Base-by-base conservation (phyloP, 768 basidiomycete genomes). In the Lentinula aciculospora region DNA sequence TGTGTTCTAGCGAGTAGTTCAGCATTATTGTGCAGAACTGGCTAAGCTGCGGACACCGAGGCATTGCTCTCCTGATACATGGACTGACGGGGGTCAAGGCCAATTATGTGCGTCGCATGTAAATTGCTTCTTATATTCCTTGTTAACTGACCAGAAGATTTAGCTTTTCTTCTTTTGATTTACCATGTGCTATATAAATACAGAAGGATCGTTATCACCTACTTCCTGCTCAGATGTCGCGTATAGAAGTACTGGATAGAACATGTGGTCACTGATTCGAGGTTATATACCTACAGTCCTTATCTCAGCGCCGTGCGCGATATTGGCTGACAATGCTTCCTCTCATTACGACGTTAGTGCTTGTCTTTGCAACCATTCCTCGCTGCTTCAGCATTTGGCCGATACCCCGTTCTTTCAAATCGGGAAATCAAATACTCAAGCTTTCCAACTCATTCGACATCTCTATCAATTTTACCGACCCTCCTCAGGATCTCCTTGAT, bases 401-500 rank as follows among this genome's bases (percentile, higher is more conserved):
- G 9, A 76, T 80, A 50, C 83, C 83, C 1, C 68, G 70, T 9
- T 74, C 75, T 4, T 66, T 80, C 4, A 67, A 76, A 32, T 77
- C 76, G 1, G 79, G 80, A 4, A 67, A 70, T 0, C 66, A 70
- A 13, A 66, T 81, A 34, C 61, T 81, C 21, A 74, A 75, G 37
- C 79, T 89, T 47, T 72, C 81, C 0, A 62, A 74, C 0, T 57
- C 64, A 28, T 89, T 90, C 65, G 65, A 69, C 57, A 85, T 89
- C 66, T 65, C 71, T 8, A 57, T 81, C 60, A 61, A 69, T n/a
- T 65, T 82, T 34, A 58, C 67, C 23, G 67, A 73, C 45, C 68
- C 81, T 1, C 84, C 86, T 0, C 61, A 68, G 19, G 88, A 90
- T 67, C 74, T 90, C 44, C 58, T 74, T 21, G 79, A 77, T n/a